Evolutionary conservation across 805 yeast genomes (phyloP).

Genomic region (Candida yuanshanica): DNA sequence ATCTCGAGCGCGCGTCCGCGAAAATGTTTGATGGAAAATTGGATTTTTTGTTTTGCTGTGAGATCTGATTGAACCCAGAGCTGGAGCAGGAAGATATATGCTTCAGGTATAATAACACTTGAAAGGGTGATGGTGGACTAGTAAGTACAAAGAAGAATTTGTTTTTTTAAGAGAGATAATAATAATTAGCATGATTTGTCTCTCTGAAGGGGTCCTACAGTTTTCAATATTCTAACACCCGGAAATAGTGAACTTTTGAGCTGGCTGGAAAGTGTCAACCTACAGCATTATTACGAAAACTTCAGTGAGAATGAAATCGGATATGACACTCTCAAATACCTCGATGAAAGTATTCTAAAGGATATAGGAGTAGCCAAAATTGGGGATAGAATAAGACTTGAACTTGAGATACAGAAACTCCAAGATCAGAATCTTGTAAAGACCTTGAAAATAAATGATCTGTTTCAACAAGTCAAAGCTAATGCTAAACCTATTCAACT

Average conservation of each 20-base stretch:
- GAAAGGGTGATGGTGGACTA: no score
- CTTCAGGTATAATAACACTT: no score
- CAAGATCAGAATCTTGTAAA: conserved; percentile 10
- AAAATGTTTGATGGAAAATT: no score
- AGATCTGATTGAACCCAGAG: no score
- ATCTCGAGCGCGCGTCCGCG: no score
- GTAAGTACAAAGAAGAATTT: neutral
- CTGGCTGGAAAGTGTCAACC: conserved; percentile 3
- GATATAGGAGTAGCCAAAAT: conserved; percentile 71
- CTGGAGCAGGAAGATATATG: no score
- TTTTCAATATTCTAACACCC: neutral
- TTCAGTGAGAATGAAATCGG: conserved; percentile 15
- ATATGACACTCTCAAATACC: conserved; percentile 22
- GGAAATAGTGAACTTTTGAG: neutral
- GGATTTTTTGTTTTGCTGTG: no score
- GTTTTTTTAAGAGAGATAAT: neutral
- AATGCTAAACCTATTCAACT: conserved; percentile 6
- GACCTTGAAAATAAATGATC: conserved; percentile 11
- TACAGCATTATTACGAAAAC: conserved; percentile 1
- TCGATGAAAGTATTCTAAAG: conserved; percentile 58
- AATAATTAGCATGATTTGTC: neutral
- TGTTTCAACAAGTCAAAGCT: conserved; percentile 9
- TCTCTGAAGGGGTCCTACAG: neutral
- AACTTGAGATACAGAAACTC: conserved; percentile 48
- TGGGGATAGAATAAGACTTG: conserved; percentile 76